Conservation (phyloP, 1,284 basidiomycete genomes). For the Trametes polyzona region DNA sequence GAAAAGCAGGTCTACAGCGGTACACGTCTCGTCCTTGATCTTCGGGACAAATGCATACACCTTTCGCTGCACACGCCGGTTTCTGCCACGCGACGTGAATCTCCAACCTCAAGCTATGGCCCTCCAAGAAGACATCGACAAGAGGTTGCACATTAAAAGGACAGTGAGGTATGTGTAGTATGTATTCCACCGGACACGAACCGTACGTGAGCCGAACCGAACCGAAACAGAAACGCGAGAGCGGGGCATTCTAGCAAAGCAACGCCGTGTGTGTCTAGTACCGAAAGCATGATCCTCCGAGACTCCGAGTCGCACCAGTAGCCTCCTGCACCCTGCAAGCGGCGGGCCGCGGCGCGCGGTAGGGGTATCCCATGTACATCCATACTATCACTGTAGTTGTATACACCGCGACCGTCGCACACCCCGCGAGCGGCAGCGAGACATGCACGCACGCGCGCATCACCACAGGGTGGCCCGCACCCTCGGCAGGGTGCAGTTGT, state of each 20-base stretch:
- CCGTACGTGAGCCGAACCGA: not conserved
- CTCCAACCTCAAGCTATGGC: not conserved
- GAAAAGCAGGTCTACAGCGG: not conserved
- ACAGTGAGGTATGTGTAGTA: no score
- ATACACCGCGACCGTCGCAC: not conserved
- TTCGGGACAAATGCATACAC: not conserved
- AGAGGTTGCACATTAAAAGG: not conserved
- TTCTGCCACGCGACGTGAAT: not conserved
- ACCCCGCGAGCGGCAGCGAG: no score
- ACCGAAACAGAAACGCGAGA: not conserved
- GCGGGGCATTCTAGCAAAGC: no score
- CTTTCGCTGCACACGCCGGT: not conserved
- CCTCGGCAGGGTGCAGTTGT: slow-evolving; percentile 13
- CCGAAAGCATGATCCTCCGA: not conserved
- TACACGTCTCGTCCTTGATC: not conserved
- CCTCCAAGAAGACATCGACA: no score
- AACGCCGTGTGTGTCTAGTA: not conserved
- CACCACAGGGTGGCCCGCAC: slow-evolving; percentile 14
- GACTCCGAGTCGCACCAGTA: not conserved
- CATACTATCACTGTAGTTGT: not conserved
- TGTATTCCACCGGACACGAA: slow-evolving; percentile 13
- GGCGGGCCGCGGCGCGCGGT: no score
- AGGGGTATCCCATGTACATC: no score
- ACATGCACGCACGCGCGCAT: not conserved
- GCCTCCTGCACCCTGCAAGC: not conserved